Conservation (phyloP, 1,284 basidiomycete genomes). For the Phenoliferia sp. region DNA sequence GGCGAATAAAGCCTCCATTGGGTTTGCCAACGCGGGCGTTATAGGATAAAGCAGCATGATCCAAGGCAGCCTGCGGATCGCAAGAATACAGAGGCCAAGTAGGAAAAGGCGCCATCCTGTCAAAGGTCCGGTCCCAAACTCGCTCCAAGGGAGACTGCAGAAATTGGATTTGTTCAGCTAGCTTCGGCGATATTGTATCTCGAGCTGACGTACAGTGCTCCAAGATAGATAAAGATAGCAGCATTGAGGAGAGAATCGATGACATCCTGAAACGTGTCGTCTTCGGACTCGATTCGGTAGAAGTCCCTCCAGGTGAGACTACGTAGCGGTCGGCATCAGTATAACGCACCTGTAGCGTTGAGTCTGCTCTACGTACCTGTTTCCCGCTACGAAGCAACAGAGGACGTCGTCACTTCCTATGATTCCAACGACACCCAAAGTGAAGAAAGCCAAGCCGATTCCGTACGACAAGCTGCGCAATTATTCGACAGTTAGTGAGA, state of each 20-base stretch:
- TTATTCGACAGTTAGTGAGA: slow-evolving; percentile 15
- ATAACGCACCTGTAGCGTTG: not conserved
- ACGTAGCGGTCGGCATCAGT: not conserved
- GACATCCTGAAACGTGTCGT: slow-evolving; percentile 53
- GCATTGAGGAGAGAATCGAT: slow-evolving; percentile 51
- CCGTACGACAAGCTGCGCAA: slow-evolving; percentile 37
- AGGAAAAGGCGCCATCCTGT: slow-evolving; percentile 40
- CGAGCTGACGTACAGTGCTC: slow-evolving; percentile 37
- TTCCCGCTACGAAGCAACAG: slow-evolving; percentile 45
- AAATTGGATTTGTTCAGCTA: not conserved
- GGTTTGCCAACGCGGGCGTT: slow-evolving; percentile 39
- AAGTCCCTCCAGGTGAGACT: slow-evolving; percentile 44
- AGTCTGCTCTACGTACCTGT: slow-evolving; percentile 11
- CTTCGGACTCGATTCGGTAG: slow-evolving; percentile 50
- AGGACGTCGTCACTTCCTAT: slow-evolving; percentile 47
- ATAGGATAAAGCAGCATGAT: slow-evolving; percentile 35
- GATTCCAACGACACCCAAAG: slow-evolving; percentile 44
- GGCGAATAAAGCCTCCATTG: slow-evolving; percentile 40
- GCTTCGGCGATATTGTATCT: slow-evolving; percentile 24
- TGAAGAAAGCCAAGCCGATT: slow-evolving; percentile 44
- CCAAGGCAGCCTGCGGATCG: slow-evolving; percentile 42
- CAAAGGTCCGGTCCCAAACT: slow-evolving; percentile 18
- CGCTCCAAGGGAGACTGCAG: slow-evolving; percentile 23
- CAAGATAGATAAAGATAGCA: slow-evolving; percentile 44
- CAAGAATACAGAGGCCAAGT: slow-evolving; percentile 45